Base-by-base conservation (phyloP, 257 asterid genomes). In the Avicennia marina region DNA sequence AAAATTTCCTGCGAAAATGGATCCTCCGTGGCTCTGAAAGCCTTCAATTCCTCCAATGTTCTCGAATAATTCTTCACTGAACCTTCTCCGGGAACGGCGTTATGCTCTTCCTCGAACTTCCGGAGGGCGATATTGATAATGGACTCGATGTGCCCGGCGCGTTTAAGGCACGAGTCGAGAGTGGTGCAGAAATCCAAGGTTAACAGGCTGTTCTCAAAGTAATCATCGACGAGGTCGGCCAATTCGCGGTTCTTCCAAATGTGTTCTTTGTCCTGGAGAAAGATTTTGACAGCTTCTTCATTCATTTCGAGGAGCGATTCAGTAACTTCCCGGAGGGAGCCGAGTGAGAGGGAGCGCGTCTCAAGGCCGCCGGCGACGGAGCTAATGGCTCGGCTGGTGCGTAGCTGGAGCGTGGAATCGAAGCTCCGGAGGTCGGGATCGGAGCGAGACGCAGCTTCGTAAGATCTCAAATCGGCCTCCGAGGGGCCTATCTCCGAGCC, bases 261-360 rank as follows among this genome's bases (percentile, higher is more conserved):
- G 58, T 83, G 91, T 6, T 53, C 62, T 53, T 80, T 76, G 66
- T 76, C 70, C 25, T 79, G 53, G 13, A 89, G 80, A 19, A 89
- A 75, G 62, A 86, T 69, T 60, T 51, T 66, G 11, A 81, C 91
- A 12, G 83, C 91, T 10, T 86, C 94, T 16, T 89, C 87, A 29
- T 86, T 81, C 94, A 74, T 77, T 34, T 77, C 95, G 12, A 89
- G 80, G 40, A 89, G 72, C 57, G 79, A 71, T 53, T 75, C 85
- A 3, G 94, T 83, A 69, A 81, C 96, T 15, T 81, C 90, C 11
- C 88, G 79, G 43, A 89, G 80, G 12, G 96, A 85, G 38, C 81
- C 89, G 12, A 88, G 75, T 4, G 96, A 79, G 36, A 88, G 74
- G 39, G 95, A 62, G 59, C 80, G 78, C 7, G 58, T 72, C 55